A percentile compares a stretch with the other conserved stretches of the same genome.
Conservation (phyloP, 1,139 yeast species). For the Pichia sorboxylosa region DNA sequence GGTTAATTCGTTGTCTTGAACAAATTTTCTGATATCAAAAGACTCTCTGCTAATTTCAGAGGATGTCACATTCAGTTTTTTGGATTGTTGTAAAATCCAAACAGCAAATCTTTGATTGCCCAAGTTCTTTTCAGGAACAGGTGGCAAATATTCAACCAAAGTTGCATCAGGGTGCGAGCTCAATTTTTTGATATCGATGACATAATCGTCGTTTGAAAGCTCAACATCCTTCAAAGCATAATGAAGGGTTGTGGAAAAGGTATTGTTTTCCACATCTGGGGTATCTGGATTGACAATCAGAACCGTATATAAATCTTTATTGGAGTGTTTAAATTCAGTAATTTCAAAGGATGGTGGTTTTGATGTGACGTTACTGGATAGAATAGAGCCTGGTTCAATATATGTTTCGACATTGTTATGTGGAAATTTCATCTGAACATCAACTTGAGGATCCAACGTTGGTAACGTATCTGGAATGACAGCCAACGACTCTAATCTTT, state of each 20-base stretch:
- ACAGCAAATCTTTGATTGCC: slow-evolving; percentile 74
- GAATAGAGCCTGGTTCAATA: slow-evolving; percentile 67
- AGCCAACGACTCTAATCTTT: slow-evolving; percentile 73
- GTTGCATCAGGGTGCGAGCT: slow-evolving; percentile 30
- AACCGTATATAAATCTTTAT: slow-evolving; percentile 52
- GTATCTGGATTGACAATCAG: slow-evolving; percentile 85
- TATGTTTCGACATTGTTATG: slow-evolving; percentile 52
- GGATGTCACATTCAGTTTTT: slow-evolving; percentile 13
- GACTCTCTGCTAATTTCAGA: slow-evolving; percentile 26
- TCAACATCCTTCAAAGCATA: slow-evolving; percentile 70
- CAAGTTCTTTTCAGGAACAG: slow-evolving; percentile 81
- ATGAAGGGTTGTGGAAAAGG: slow-evolving; percentile 61
- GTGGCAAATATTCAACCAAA: slow-evolving; percentile 61
- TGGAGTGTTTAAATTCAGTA: slow-evolving; percentile 56
- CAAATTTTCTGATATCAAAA: slow-evolving; percentile 69
- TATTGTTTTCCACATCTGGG: slow-evolving; percentile 62
- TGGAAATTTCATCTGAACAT: slow-evolving; percentile 65
- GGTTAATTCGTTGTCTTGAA: slow-evolving; percentile 37
- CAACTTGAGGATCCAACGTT: slow-evolving; percentile 73
- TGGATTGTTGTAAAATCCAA: slow-evolving; percentile 78
- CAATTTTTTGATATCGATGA: slow-evolving; percentile 42
- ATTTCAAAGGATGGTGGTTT: slow-evolving; percentile 67
- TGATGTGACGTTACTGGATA: slow-evolving; percentile 63
- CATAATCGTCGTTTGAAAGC: slow-evolving; percentile 46
- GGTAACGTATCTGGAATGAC: slow-evolving; percentile 93